Percentiles rank a stretch among this genome's conserved stretches.
These are phyloP conservation scores for Paecilomyces variotii DNA, from an alignment of 2,329 filamentous ascomycete genomes.

Conservation along the genomic window DNA sequence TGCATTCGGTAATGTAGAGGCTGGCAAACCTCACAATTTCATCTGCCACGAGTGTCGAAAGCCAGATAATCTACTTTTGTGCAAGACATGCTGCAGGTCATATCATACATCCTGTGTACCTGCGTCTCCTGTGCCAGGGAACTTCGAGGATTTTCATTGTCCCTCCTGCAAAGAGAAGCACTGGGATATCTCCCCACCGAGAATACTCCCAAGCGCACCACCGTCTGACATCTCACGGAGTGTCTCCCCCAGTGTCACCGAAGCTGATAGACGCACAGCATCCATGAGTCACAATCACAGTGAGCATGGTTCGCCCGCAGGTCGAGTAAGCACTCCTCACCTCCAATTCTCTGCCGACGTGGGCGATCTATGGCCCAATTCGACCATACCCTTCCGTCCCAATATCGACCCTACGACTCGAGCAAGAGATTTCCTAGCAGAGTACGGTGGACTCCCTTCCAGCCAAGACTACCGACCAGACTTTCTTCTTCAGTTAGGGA, in stretches of 20 bases:
- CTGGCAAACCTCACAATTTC: slow-evolving; percentile 22
- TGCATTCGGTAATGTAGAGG: slow-evolving; percentile 8
- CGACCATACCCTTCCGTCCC: slow-evolving; percentile 2
- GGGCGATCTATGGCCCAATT: neutral
- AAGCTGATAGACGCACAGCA: neutral
- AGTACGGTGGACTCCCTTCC: slow-evolving; percentile 7
- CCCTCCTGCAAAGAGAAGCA: slow-evolving; percentile 15
- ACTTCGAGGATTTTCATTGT: slow-evolving; percentile 14
- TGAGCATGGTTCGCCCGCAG: neutral
- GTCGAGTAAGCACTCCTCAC: neutral
- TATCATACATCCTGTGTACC: slow-evolving; percentile 20
- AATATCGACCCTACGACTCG: slow-evolving; percentile 8
- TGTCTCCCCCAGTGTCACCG: slow-evolving; percentile 5
- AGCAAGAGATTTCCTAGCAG: slow-evolving; percentile 6
- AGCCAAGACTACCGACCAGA: slow-evolving; percentile 9
- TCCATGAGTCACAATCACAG: neutral
- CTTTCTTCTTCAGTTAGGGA: slow-evolving; percentile 14
- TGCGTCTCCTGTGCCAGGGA: neutral
- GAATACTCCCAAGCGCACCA: slow-evolving; percentile 2
- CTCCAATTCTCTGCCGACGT: neutral
- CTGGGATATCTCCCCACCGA: slow-evolving; percentile 15
- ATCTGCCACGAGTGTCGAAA: slow-evolving; percentile 20
- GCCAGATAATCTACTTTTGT: slow-evolving; percentile 18
- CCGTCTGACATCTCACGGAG: slow-evolving; percentile 7
- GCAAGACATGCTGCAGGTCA: slow-evolving; percentile 23